Evolutionary conservation across 2,329 filamentous ascomycete species (phyloP), one percentile per base, ranked within the genome.

Genomic region (Nannizziopsis arthrosporioides): DNA sequence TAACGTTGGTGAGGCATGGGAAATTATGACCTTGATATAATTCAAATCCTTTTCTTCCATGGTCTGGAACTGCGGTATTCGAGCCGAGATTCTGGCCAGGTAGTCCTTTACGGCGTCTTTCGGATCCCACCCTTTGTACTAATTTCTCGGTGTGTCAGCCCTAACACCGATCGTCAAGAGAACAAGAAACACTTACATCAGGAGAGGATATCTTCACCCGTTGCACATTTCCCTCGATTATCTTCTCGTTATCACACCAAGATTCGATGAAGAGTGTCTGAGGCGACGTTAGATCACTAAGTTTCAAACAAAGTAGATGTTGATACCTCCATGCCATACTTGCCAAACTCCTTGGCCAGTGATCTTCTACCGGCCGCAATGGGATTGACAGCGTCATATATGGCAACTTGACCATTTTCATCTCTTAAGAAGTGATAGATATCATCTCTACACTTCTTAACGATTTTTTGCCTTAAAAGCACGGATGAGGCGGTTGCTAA

Each of bases 161-260:
- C 38, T n/a, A 10, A 30, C 35, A 27, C 8, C 2, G 17, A 30
- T 38, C 47, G 37, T 35, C 27, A 31, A 37, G 17, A 47, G 18
- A n/a, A 27, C 22, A 12, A 5, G 19, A 30, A n/a, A 35, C 10
- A 65, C 80, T 67, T 69, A 88, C 84, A 67, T 98, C 92, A 5
- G 92, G 93, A 0, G 90, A 96, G 2, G 86, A 93, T 48, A 98
- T 98, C 68, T 98, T 98, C 61, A 98, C 92, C 55, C 87, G 92
- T 49, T 90, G 82, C 43, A 94, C 92, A 63, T 98, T 98, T 64
- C 98, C 92, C 58, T 90, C 85, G 34, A 98, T 84, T 51, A 98
- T 94, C 41, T 81, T 80, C 59, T 94, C 84, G 60, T 98, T 89
- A 49, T 93, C 86, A 55, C 94, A 94, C 62, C 81, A 89, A 1